Base-by-base conservation (phyloP, 345 rosid genomes). In the Aquilaria malaccensis region DNA sequence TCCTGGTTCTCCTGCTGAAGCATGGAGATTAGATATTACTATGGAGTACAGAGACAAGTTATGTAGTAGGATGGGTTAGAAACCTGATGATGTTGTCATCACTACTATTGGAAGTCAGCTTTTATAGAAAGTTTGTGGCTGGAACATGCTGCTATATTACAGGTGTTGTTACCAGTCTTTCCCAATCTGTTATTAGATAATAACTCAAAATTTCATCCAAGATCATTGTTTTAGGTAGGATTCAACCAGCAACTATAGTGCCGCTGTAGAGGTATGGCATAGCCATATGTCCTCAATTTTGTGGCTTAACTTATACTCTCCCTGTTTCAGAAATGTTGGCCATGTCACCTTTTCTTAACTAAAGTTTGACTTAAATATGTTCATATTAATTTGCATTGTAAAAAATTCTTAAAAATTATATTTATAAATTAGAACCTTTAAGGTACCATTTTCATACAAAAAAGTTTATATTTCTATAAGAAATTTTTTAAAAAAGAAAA, bases 61-160 rank as follows among this genome's bases (percentile, higher is more conserved):
- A 51, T 83, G 68, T 15, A 54, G 41, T 46, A 70, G 72, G 70
- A 72, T 74, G 76, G 86, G 80, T 67, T 71, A 77, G 58, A 70
- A 69, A 60, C 74, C 77, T 62, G 74, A 77, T 69, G 91, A 83
- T 50, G 29, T 82, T 59, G 75, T 88, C 52, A 76, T 94, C 62
- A 77, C 86, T 46, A 67, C 89, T 63, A 92, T 91, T 52, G 89
- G 97, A 76, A 85, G 93, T 73, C 85, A 80, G 63, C 85, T 85
- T 76, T 69, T 85, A 79, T 88, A 94, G 78, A 83, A 77, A 97
- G 97, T 67, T 76, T 86, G 77, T 94, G 97, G 99, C 74, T 94
- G 73, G 97, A 88, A 77, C 95, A 94, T 81, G 95, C 97, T 43
- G 77, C 91, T 49, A 59, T 94, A 73, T 78, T 94, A 70, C 75